Evolutionary conservation across 2,329 filamentous ascomycete genomes (phyloP).

Genomic region (Hypoxylon sp.): DNA sequence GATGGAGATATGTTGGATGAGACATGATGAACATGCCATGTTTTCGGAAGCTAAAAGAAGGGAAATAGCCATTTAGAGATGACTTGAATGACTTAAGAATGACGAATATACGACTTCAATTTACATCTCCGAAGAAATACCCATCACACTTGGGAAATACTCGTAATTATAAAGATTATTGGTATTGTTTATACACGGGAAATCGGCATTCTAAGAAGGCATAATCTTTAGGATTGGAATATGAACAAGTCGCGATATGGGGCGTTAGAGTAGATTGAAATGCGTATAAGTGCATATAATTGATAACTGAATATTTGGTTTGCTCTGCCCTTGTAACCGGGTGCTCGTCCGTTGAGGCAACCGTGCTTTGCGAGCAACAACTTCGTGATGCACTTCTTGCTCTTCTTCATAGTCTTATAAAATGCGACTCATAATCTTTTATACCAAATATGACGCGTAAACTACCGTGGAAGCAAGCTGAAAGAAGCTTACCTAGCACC

Average conservation of each 20-base stretch:
- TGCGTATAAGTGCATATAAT: neutral
- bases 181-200: neutral
- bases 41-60: neutral
- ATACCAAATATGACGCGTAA: constrained; percentile 63
- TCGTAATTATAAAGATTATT: neutral
- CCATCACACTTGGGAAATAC: neutral
- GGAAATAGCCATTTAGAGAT: constrained; percentile 3
- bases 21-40: neutral
- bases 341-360: neutral
- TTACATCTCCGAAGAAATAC: neutral
- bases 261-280: neutral
- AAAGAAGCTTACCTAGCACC: constrained; percentile 14
- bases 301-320: constrained; percentile 2
- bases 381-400: neutral
- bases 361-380: neutral
- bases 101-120: neutral
- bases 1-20: neutral
- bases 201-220: neutral
- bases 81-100: constrained; percentile 1
- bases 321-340: neutral
- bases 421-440: neutral
- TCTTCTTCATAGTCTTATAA: neutral
- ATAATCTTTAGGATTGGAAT: neutral
- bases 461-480: constrained; percentile 65
- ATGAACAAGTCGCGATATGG: neutral